These are phyloP conservation scores for Talaromyces stipitatus DNA, from an alignment of 495 filamentous ascomycete genomes.

Conservation along the genomic window DNA sequence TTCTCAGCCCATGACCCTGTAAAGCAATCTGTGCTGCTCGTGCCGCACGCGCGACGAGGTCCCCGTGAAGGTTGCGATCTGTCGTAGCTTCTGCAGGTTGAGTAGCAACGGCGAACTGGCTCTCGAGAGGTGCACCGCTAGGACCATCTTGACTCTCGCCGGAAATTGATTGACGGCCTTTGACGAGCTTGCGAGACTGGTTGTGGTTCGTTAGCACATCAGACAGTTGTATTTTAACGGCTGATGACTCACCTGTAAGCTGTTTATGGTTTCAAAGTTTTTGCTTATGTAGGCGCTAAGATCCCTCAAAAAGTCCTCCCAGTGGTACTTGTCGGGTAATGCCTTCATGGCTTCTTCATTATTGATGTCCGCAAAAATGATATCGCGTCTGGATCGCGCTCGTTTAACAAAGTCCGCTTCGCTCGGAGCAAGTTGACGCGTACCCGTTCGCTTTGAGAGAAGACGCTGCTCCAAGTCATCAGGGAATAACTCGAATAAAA, in stretches of 20 bases:
- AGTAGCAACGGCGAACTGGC: slow-evolving; percentile 37
- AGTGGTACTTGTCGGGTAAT: slow-evolving; percentile 70
- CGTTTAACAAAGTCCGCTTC: slow-evolving; percentile 69
- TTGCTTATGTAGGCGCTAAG: slow-evolving; percentile 69
- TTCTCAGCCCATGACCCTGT: slow-evolving; percentile 37
- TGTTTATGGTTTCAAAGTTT: slow-evolving; percentile 59
- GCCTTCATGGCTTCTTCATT: slow-evolving; percentile 53
- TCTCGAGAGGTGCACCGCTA: slow-evolving; percentile 27
- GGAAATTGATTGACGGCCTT: slow-evolving; percentile 37
- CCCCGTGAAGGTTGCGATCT: slow-evolving; percentile 41
- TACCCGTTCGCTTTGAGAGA: slow-evolving; percentile 55
- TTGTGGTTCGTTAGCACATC: slow-evolving; percentile 14
- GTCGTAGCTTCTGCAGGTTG: slow-evolving; percentile 33
- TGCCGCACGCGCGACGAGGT: slow-evolving; percentile 45
- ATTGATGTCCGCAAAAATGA: slow-evolving; percentile 55
- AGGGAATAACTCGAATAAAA: slow-evolving; percentile 70
- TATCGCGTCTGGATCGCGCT: slow-evolving; percentile 55
- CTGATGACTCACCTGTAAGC: slow-evolving; percentile 35
- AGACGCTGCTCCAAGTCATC: slow-evolving; percentile 57
- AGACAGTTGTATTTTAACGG: neutral
- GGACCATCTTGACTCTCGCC: slow-evolving; percentile 32
- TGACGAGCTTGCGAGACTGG: slow-evolving; percentile 34
- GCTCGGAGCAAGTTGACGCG: slow-evolving; percentile 54
- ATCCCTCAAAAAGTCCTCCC: slow-evolving; percentile 68
- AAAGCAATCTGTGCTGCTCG: slow-evolving; percentile 48